Base-by-base conservation (phyloP, 345 rosid genomes). In the Passiflora organensis region DNA sequence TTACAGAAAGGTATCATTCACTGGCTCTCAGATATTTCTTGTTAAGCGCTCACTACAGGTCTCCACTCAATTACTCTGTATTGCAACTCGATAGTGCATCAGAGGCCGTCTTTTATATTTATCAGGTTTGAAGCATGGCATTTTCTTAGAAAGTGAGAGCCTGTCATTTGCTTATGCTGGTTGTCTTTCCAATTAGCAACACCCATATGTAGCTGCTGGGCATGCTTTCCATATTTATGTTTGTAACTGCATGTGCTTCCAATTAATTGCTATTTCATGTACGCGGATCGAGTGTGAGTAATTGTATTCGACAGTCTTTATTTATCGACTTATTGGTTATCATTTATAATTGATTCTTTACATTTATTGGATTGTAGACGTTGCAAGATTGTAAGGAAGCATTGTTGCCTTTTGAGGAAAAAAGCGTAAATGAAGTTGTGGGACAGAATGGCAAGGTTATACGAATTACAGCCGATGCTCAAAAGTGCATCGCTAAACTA, bases 21-120 rank as follows among this genome's bases (percentile, higher is more conserved):
- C 51, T 89, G 71, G 85, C 96, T 55, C 64, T 89, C 75, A 73
- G 96, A 32, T 80, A 82, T 71, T 93, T 93, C 69, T 70, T 89
- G 82, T 82, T 84, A 48, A 89, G 81, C 60, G 93, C 89, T 25
- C 84, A 84, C 59, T 89, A 93, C 55, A 79, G 94, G 0, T 89
- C 99, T 72, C 91, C 94, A 52, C 80, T 93, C 59, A 89, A 70
- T 65, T 89, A 78, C 56, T 65, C 83, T 1, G 60, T 72, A 32
- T 36, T 37, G 17, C 95, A 84, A 68, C 69, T 93, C 67, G 95
- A 93, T 57, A 61, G 72, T 64, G 74, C 95, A 22, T 86, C 96
- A 0, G 94, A 80, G 23, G 75, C 82, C 45, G 58, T 88, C 13
- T 89, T 78, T 66, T 86, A 86, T 74, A 69, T 86, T 71, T 89